Percentiles rank a stretch among this genome's conserved stretches.
Conservation (phyloP, 2,329 filamentous ascomycete species). For the Fusarium sp. region DNA sequence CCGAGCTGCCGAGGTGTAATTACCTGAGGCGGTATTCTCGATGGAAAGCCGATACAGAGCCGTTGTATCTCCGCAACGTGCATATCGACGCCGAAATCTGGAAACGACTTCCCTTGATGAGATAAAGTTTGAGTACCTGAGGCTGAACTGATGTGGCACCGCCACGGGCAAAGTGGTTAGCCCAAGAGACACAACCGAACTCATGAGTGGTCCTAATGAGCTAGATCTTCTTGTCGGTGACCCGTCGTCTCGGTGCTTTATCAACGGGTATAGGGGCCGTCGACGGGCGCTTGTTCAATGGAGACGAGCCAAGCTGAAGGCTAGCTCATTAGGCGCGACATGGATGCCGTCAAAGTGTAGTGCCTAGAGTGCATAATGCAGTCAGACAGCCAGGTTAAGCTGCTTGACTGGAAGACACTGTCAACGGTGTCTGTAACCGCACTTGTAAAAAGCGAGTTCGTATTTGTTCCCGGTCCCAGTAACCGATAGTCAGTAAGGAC, state of each 20-base stretch:
- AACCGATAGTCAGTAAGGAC: conserved; percentile 25
- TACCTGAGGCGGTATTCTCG: background rate
- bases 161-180: background rate
- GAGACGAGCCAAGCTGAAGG: conserved; percentile 17
- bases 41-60: conserved; percentile 13
- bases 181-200: background rate
- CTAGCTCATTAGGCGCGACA: background rate
- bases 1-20: background rate
- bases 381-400: background rate
- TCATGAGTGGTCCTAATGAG: background rate
- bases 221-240: conserved; percentile 12
- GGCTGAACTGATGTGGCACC: conserved; percentile 19
- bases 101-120: background rate
- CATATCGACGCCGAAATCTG: background rate
- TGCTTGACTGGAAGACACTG: conserved; percentile 1
- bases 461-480: conserved; percentile 17
- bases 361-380: background rate
- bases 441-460: background rate
- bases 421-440: background rate
- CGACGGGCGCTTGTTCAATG: conserved; percentile 27
- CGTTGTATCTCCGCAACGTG: conserved; percentile 9
- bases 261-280: conserved; percentile 9
- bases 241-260: conserved; percentile 25
- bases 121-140: conserved; percentile 10
- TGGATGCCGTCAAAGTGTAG: background rate